Conservation (phyloP, 73 alveolate species). For the Blepharisma japonicum region DNA sequence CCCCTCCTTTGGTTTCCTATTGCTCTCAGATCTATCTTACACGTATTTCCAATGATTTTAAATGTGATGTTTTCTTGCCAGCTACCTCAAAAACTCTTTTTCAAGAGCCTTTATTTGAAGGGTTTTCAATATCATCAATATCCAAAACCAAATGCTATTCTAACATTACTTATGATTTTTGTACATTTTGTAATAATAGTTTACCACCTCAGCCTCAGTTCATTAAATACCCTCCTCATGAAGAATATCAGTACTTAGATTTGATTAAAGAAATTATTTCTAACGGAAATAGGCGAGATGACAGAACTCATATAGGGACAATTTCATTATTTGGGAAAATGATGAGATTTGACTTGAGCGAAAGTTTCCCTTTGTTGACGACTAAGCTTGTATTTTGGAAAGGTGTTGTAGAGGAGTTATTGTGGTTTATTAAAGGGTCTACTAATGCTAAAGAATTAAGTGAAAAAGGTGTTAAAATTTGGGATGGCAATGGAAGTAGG, state of each 20-base stretch:
- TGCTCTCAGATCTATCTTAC: slow-evolving; percentile 61
- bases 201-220: neutral
- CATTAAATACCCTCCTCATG: slow-evolving; percentile 44
- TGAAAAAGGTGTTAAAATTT: slow-evolving; percentile 79
- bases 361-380: slow-evolving; percentile 92
- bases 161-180: slow-evolving; percentile 14
- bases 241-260: slow-evolving; percentile 65
- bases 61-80: slow-evolving; percentile 54
- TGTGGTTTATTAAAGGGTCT: slow-evolving; percentile 91
- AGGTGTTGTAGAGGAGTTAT: slow-evolving; percentile 92
- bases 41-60: slow-evolving; percentile 52
- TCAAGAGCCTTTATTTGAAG: slow-evolving; percentile 18
- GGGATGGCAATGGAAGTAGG: slow-evolving; percentile 97
- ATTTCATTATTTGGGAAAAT: slow-evolving; percentile 78
- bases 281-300: slow-evolving; percentile 56
- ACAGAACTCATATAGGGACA: slow-evolving; percentile 85
- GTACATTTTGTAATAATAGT: neutral
- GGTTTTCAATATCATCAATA: neutral
- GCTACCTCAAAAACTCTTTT: slow-evolving; percentile 16
- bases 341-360: slow-evolving; percentile 80
- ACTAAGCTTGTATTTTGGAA: slow-evolving; percentile 94
- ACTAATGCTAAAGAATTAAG: slow-evolving; percentile 83
- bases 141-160: neutral
- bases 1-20: neutral
- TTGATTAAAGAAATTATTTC: slow-evolving; percentile 62